These are phyloP conservation scores for Ceratocystis alfenasii DNA, from an alignment of 2,329 filamentous ascomycete species.

Conservation along the genomic window DNA sequence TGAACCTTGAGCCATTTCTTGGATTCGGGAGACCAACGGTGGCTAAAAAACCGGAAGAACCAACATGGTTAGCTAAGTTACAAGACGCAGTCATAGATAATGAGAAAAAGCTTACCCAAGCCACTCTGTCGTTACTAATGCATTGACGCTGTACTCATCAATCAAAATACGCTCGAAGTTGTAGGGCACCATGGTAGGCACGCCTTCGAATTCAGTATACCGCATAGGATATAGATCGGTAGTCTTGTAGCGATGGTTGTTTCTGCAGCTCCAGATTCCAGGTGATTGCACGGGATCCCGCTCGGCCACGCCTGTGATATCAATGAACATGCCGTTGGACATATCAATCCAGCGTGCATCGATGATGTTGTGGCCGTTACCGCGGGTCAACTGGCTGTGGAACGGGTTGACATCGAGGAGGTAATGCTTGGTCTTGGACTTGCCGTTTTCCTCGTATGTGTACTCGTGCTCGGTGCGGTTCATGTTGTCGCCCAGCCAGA, in stretches of 20 bases:
- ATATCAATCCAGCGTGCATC: constrained; percentile 75
- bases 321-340: constrained; percentile 65
- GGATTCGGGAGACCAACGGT: constrained; percentile 45
- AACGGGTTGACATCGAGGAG: constrained; percentile 69
- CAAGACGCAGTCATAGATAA: not conserved
- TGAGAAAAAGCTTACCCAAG: constrained; percentile 41
- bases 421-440: constrained; percentile 40
- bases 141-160: constrained; percentile 53
- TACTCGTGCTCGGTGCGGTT: constrained; percentile 59
- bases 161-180: constrained; percentile 53
- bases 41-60: constrained; percentile 32
- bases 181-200: constrained; percentile 57
- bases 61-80: constrained; percentile 11
- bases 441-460: constrained; percentile 35
- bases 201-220: constrained; percentile 61
- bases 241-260: constrained; percentile 58
- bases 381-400: constrained; percentile 47
- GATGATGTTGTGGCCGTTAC: constrained; percentile 65
- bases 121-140: constrained; percentile 48
- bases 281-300: constrained; percentile 47
- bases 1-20: constrained; percentile 47
- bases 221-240: constrained; percentile 67
- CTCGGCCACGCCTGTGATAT: constrained; percentile 67
- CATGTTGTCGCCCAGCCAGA: constrained; percentile 50
- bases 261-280: constrained; percentile 68